Base-by-base conservation (phyloP, 1,284 basidiomycete species). In the Ceratobasidium sp. region DNA sequence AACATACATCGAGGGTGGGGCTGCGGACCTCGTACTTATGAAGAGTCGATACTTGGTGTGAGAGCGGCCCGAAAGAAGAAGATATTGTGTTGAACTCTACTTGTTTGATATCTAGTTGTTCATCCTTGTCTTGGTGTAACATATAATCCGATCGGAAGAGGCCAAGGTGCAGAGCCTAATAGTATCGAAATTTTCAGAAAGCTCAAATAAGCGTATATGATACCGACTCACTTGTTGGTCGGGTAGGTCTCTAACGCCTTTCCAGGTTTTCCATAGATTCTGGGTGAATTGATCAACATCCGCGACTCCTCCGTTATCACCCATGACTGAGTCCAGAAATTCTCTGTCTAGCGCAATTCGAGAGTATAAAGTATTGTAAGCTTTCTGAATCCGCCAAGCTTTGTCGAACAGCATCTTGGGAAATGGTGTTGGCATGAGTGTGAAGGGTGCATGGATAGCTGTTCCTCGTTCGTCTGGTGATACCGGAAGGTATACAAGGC, bases 51-150 rank as follows among this genome's bases (percentile, higher is more conserved):
- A 90, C 88, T 54, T 88, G 89, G 77, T 95, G 89, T 2, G 94
- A 95, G 17, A 99, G 86, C 0, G 91, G 83, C 0, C 96, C 97
- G 82, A 99, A 98, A 0, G 95, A 96, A 0, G 93, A 90, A 0
- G 96, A 95, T 80, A 99, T 97, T 5, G 97, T 99, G 83, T 99
- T 99, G 85, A 99, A 98, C 83, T 99, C 98, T 69, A 99, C 97
- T 85, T 99, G 97, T 83, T 96, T 98, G 77, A 99, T 75, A 7
- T 76, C 76, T 45, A 84, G 79, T 7, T 86, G 84, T 31, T 84
- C 83, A 4, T 80, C 75, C 1, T 81, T 80, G 1, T 87, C 83
- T 45, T 86, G 83, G 81, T 99, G 95, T n/a, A 99, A 85, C 53
- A 99, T 87, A 84, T 99, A 99, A 85, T 99, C 97, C 17, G 95